Evolutionary conservation across 2,329 filamentous ascomycete genomes (phyloP), one percentile per base, ranked within the genome.

Genomic region (Exserohilum turcica): DNA sequence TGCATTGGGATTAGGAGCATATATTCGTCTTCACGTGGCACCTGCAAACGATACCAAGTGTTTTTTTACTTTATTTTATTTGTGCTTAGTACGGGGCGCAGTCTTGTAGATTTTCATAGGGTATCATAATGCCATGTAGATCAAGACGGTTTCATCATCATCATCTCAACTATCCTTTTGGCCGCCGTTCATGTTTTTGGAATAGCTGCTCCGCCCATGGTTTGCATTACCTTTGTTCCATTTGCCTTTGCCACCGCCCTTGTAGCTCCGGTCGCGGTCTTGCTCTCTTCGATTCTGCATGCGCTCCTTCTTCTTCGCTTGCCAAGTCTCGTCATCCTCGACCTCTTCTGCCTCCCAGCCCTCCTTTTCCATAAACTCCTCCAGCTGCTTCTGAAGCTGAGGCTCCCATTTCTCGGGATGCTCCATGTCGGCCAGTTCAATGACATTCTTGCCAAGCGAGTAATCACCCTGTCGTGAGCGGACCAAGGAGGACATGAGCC

Each of bases 401-500:
- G 91, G 89, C 0, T 84, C 90, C 92, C 93, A 97, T 7, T 90
- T 84, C 0, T 86, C 82, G 73, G 96, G 91, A 60, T 87, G 84
- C 51, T 81, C 81, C 3, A 97, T 76, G 59, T 96, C 91, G 9
- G 84, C 79, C 70, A 89, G 96, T 63, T 94, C 89, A 16, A 97
- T 74, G 47, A 91, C 88, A 68, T 90, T 92, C 3, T 58, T 43
- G 1, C 84, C 86, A 0, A 96, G 78, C 51, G 84, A 82, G 67
- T 95, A 97, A 56, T 91, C 85, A 15, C 86, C 90, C 76, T 99
- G 94, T 46, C 89, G 85, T 3, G 86, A 89, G 48, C 94, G 87
- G 51, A 89, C 83, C 16, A 99, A 84, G 64, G 89, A 86, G 18
- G 90, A 86, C 93, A 99, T 97, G 61, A 94, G 81, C 29, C 84